phyloP scores from a whole-genome alignment of 768 basidiomycete genomes.

The Suillus plorans region DNA sequence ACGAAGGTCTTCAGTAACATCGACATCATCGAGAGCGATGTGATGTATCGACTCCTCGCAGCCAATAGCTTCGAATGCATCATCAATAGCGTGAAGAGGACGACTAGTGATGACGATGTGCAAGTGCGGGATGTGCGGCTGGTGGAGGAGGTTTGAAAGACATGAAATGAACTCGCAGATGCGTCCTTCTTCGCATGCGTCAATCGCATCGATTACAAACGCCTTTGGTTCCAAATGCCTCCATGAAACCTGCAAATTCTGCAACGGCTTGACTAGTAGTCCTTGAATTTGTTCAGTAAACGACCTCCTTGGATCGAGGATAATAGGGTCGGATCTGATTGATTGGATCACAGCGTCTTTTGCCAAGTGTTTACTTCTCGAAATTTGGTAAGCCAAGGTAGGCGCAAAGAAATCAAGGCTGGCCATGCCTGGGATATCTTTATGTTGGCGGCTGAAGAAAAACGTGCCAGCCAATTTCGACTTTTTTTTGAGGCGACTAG shows the following conservation, averaged over 20 bases:
- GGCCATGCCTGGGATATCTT: not conserved
- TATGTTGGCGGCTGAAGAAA: not conserved
- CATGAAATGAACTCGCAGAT: not conserved
- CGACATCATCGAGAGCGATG: not conserved
- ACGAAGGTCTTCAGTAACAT: not conserved
- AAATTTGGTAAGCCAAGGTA: constrained; percentile 1
- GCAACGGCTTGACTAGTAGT: not conserved
- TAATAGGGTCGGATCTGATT: not conserved
- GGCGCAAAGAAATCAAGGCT: not conserved
- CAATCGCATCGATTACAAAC: not conserved
- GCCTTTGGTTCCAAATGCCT: not conserved
- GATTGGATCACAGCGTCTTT: not conserved
- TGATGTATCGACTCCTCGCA: not conserved
- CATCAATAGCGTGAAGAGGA: not conserved
- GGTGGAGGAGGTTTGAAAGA: not conserved
- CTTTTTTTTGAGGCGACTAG: not conserved
- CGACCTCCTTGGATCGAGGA: constrained; percentile 1
- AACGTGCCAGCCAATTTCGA: not conserved
- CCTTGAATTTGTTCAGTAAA: not conserved
- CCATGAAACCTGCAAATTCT: not conserved
- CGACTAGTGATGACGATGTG: not conserved
- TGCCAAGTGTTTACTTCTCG: not conserved
- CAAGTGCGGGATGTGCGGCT: not conserved
- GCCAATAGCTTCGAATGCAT: not conserved
- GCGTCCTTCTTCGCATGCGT: not conserved